These are phyloP conservation scores for Stentor coeruleus DNA, from an alignment of 73 alveolate species.

Conservation along the genomic window DNA sequence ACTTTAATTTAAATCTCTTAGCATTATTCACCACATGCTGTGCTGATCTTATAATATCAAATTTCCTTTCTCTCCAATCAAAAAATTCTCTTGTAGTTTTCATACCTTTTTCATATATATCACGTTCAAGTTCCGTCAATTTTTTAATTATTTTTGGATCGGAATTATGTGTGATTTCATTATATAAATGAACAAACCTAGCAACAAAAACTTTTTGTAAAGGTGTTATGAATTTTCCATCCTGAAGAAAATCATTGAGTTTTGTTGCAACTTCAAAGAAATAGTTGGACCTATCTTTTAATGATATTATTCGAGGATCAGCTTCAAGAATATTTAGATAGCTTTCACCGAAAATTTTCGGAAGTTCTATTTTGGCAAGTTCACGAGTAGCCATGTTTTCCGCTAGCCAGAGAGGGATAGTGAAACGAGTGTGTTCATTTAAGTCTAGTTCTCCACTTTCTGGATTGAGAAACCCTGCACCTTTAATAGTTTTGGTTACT, in stretches of 20 bases:
- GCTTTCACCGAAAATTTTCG: neutral
- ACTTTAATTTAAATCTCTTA: neutral
- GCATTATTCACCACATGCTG: neutral
- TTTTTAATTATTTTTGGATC: conserved; percentile 6
- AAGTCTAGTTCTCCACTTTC: conserved; percentile 1
- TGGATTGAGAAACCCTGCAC: conserved; percentile 10
- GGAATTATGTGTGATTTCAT: neutral
- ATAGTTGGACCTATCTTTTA: neutral
- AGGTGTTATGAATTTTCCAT: neutral
- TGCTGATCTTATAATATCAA: neutral
- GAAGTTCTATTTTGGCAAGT: conserved; percentile 2
- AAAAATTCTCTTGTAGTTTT: neutral
- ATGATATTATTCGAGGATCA: conserved; percentile 12
- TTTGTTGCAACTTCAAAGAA: conserved; percentile 21
- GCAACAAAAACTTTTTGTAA: neutral
- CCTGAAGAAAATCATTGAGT: neutral
- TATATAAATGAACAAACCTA: neutral
- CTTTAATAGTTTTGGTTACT: conserved; percentile 1
- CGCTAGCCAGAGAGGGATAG: conserved; percentile 10
- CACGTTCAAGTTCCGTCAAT: conserved; percentile 20
- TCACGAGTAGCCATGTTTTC: neutral
- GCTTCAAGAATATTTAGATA: conserved; percentile 2
- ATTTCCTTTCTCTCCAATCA: conserved; percentile 22
- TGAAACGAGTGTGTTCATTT: neutral
- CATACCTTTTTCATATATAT: conserved; percentile 16